Evolutionary conservation across 1,284 basidiomycete genomes (phyloP).

Genomic region (Trametes pubescens): DNA sequence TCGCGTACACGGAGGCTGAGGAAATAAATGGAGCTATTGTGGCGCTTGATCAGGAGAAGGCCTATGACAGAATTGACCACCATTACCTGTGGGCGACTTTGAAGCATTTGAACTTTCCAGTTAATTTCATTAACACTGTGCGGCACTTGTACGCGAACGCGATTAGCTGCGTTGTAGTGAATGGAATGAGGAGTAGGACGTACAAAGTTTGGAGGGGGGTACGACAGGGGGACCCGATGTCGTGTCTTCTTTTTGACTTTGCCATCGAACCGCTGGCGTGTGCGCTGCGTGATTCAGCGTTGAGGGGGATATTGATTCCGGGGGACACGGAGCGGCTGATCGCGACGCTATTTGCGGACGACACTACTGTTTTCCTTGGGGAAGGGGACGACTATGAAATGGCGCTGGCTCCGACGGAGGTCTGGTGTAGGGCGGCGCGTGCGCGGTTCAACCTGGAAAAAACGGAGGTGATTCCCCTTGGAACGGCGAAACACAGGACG

Average conservation of each 20-base stretch:
- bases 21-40: neutral
- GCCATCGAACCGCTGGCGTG: neutral
- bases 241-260: neutral
- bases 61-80: neutral
- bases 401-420: neutral
- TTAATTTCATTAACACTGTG: neutral
- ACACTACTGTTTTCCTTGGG: constrained; percentile 1
- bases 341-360: constrained; percentile 10
- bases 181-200: neutral
- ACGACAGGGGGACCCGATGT: neutral
- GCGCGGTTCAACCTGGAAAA: no score
- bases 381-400: neutral
- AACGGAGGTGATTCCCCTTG: no score
- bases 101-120: neutral
- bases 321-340: neutral
- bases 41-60: neutral
- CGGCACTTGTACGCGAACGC: neutral
- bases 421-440: no score
- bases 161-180: neutral
- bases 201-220: neutral
- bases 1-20: neutral
- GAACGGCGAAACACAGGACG: no score
- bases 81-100: neutral
- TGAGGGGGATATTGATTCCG: neutral
- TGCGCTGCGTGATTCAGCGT: neutral